Base-by-base conservation (phyloP, 2,329 filamentous ascomycete genomes). In the Aureobasidium sp. region DNA sequence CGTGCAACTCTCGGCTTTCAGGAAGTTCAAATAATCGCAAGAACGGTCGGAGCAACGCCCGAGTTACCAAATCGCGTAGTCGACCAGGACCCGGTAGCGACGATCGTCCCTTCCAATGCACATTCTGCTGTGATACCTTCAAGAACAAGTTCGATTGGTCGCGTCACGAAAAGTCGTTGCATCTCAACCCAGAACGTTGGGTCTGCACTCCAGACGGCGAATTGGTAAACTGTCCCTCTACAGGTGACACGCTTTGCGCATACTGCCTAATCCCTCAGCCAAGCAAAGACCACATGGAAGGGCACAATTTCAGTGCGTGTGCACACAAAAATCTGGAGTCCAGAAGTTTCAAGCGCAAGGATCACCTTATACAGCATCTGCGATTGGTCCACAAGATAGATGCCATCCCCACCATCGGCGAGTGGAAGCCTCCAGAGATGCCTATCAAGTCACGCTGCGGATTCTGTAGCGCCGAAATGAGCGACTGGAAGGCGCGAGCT, bases 121-220 rank as follows among this genome's bases (percentile, higher is more conserved):
- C 78, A 1, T 80, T 80, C 63, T 80, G 78, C 58, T 74, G 74
- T 10, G 77, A 80, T 56, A 74, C 74, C 0, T 80, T 80, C 61
- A 70, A 74, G 51, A 74, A 75, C 22, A 80, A 80, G 55, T 79
- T 79, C 62, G 78, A 80, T 63, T 80, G 78, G 78, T 76, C 78
- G 44, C 73, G 84, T 55, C 84, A 88, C 64, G 84, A 88, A 61
- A 45, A 71, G 81, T 58, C 84, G 79, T 64, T 68, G 79, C 60
- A 87, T 79, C 7, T 78, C 80, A 69, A 75, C 75, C 55, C 88
- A 77, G 84, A 79, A 82, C 55, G 86, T 78, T 38, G 74, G 78
- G 78, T 79, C 7, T 84, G 81, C 60, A 76, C 79, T 25, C 80
- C 80, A 3, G 65, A 76, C 3, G 80, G 80, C 5, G 75, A 76